Evolutionary conservation across 1,284 basidiomycete species (phyloP), one percentile per base, ranked within the genome.

Genomic region (Macrocystidia cucumis): DNA sequence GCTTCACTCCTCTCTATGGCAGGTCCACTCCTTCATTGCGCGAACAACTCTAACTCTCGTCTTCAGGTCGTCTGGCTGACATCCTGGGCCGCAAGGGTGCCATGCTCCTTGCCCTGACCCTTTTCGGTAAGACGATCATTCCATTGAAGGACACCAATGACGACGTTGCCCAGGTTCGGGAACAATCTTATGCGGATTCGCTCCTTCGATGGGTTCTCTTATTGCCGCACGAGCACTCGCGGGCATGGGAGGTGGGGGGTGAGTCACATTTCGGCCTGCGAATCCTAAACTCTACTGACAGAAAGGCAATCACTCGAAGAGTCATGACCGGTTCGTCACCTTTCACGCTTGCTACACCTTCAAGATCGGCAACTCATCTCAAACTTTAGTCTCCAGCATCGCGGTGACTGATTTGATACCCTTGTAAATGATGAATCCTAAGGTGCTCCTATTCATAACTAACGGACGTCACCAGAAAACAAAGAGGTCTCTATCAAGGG

Each of bases 171-270:
- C 19, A 88, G 87, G 84, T 19, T 67, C 74, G 44, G 90, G 91
- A 23, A 93, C 88, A 4, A 63, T 89, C 24, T 65, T 81, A 4
- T 95, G 91, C 50, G 91, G 85, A 4, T 50, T 90, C 27, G 89
- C 88, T 16, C 76, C 81, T 11, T 85, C 78, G 6, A 93, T 93
- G 90, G 69, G 78, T 45, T 58, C 71, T n/a, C 67, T 93, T 38
- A 89, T 93, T 42, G 68, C 69, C 38, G 84, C 86, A 32, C 75
- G 91, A 12, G 81, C 85, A 7, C 57, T 92, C 28, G 90, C 91
- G 24, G 90, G 90, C 31, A 89, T 92, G 76, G 90, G 91, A 38
- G 89, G 91, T 41, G 88, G 90, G 55, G 89, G 88, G 73, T 85
- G 50, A 64, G 73, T 57, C 28, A 29, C 30, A 25, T 43, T 44